Evolutionary conservation across 805 yeast genomes (phyloP).

Genomic region (Torulaspora microellipsoides): DNA sequence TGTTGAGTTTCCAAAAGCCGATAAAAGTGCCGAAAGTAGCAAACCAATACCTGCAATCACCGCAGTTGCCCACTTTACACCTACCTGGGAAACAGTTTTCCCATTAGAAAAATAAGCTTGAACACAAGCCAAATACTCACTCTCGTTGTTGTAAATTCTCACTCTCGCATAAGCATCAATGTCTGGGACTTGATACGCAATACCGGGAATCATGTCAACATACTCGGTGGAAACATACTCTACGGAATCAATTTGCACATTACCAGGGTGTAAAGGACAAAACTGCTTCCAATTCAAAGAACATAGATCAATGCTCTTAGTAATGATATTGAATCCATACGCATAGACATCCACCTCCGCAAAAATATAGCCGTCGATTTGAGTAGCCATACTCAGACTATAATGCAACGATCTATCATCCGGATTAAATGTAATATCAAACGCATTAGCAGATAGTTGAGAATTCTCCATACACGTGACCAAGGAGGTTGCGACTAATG

Average conservation of each 20-base stretch:
- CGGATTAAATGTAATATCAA: slow-evolving; percentile 73
- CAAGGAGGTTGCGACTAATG: slow-evolving; percentile 62
- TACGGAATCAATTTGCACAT: slow-evolving; percentile 68
- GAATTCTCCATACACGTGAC: slow-evolving; percentile 83
- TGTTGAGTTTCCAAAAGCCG: slow-evolving; percentile 80
- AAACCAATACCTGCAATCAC: slow-evolving; percentile 85
- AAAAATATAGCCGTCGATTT: slow-evolving; percentile 56
- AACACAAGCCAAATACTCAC: slow-evolving; percentile 59
- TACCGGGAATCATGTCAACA: slow-evolving; percentile 64
- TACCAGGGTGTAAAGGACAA: slow-evolving; percentile 84
- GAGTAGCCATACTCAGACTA: slow-evolving; percentile 64
- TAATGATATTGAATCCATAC: slow-evolving; percentile 73
- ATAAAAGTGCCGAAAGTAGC: slow-evolving; percentile 71
- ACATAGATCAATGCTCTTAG: slow-evolving; percentile 59
- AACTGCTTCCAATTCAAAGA: slow-evolving; percentile 68
- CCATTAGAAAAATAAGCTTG: slow-evolving; percentile 74
- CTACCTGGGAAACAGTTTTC: slow-evolving; percentile 72
- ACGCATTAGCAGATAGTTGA: slow-evolving; percentile 64
- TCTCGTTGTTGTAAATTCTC: slow-evolving; percentile 40
- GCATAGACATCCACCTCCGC: slow-evolving; percentile 78
- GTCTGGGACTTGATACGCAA: slow-evolving; percentile 83
- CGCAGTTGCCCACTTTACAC: slow-evolving; percentile 93
- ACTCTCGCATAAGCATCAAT: slow-evolving; percentile 74
- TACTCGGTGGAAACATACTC: slow-evolving; percentile 51
- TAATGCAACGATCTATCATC: slow-evolving; percentile 63